These are phyloP conservation scores for Heracleum sosnowskyi DNA, from an alignment of 129 eudicot genomes.

Conservation along the genomic window DNA sequence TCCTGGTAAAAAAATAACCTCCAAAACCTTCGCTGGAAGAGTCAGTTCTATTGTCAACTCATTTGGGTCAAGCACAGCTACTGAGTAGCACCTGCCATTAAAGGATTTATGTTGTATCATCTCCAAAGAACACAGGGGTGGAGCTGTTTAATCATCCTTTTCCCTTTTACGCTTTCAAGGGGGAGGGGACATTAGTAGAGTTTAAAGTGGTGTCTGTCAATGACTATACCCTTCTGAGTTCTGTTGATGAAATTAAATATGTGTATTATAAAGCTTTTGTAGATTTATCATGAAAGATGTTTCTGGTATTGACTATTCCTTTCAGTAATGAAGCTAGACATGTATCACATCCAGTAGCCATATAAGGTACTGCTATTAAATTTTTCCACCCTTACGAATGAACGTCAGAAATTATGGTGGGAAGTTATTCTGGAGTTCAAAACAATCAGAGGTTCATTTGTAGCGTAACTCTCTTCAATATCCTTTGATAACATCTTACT, in stretches of 20 bases:
- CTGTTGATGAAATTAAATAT: slow-evolving; percentile 15
- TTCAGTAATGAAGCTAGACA: slow-evolving; percentile 68
- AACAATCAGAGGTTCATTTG: slow-evolving; percentile 72
- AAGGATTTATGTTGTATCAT: not conserved
- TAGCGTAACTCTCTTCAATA: slow-evolving; percentile 72
- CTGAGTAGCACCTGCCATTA: slow-evolving; percentile 24
- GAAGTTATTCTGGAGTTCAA: slow-evolving; percentile 86
- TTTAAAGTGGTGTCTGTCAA: not conserved
- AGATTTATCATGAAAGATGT: not conserved
- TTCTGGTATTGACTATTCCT: slow-evolving; percentile 26
- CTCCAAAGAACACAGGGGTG: not conserved
- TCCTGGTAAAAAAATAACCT: slow-evolving; percentile 94
- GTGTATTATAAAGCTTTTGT: not conserved
- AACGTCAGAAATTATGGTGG: not conserved
- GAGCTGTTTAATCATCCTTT: not conserved
- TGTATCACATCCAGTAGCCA: slow-evolving; percentile 71
- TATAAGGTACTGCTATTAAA: slow-evolving; percentile 81
- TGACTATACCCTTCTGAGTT: slow-evolving; percentile 5
- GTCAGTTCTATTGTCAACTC: slow-evolving; percentile 85
- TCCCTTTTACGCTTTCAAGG: not conserved
- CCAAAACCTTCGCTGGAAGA: slow-evolving; percentile 68
- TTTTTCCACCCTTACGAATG: too few species aligned
- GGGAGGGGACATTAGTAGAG: not conserved
- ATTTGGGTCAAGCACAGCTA: slow-evolving; percentile 54
- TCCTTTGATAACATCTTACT: slow-evolving; percentile 73